Evolutionary conservation across 805 yeast genomes (phyloP).

Genomic region (Debaryomyces maramus): DNA sequence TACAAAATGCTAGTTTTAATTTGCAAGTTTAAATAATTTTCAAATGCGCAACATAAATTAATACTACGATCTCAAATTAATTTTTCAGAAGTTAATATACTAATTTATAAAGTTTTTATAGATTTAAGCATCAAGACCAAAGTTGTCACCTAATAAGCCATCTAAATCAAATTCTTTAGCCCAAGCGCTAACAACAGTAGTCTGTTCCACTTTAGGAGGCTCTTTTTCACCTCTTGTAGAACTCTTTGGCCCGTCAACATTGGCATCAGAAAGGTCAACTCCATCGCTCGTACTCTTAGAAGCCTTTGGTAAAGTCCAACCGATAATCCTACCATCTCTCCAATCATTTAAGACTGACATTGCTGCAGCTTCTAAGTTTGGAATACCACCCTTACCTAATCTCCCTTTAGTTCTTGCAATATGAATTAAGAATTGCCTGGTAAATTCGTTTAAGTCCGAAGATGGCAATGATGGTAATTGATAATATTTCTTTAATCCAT

Average conservation of each 20-base stretch:
- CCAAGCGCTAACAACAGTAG: constrained; percentile 86
- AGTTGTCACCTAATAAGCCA: constrained; percentile 60
- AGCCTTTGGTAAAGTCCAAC: constrained; percentile 79
- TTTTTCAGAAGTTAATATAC: background rate
- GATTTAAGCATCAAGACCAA: constrained; percentile 27
- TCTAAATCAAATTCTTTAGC: constrained; percentile 92
- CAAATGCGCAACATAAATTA: no score
- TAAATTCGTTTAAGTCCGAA: constrained; percentile 68
- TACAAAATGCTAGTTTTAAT: no score
- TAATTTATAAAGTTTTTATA: background rate
- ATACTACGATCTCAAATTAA: no score
- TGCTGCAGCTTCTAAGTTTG: constrained; percentile 86
- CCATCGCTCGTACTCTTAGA: constrained; percentile 36
- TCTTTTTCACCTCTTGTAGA: constrained; percentile 43
- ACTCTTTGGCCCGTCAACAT: constrained; percentile 36
- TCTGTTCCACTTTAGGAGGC: constrained; percentile 57
- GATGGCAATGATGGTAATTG: constrained; percentile 79
- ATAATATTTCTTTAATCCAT: constrained; percentile 70
- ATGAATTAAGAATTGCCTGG: constrained; percentile 85
- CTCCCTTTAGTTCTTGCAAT: constrained; percentile 92
- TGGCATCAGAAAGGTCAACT: constrained; percentile 14
- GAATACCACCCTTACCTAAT: constrained; percentile 89
- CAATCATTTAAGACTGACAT: constrained; percentile 83
- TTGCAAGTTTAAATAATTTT: no score
- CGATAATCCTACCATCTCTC: constrained; percentile 93